Evolutionary conservation across 768 basidiomycete genomes (phyloP).

Genomic region (Tulasnella sp.): DNA sequence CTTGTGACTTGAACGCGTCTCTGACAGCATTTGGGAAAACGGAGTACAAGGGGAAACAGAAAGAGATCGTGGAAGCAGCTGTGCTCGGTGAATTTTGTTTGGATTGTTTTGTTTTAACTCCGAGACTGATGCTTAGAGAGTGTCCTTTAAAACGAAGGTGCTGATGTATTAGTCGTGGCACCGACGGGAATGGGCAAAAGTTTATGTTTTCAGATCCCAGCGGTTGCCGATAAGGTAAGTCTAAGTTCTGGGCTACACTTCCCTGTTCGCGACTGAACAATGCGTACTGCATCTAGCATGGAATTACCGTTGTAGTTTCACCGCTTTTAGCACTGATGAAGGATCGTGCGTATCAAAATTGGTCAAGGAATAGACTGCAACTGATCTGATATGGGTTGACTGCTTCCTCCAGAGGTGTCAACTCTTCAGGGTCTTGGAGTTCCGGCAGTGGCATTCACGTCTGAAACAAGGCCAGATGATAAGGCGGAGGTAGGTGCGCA

Average conservation of each 20-base stretch:
- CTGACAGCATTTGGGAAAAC: slow-evolving; percentile 54
- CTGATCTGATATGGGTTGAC: background rate
- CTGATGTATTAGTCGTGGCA: slow-evolving; percentile 67
- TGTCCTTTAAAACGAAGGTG: slow-evolving; percentile 32
- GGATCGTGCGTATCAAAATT: slow-evolving; percentile 45
- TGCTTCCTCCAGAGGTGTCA: slow-evolving; percentile 43
- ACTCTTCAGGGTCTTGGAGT: slow-evolving; percentile 45
- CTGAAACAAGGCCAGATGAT: slow-evolving; percentile 47
- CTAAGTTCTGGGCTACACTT: too few species aligned
- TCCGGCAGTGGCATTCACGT: slow-evolving; percentile 49
- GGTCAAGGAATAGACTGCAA: background rate
- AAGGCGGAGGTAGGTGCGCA: slow-evolving; percentile 38
- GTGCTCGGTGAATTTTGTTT: slow-evolving; percentile 42
- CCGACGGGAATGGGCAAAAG: slow-evolving; percentile 92
- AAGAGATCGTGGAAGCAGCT: slow-evolving; percentile 62
- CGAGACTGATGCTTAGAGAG: background rate
- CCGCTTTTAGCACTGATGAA: slow-evolving; percentile 75
- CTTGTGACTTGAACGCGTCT: background rate
- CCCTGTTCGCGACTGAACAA: background rate
- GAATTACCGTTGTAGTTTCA: slow-evolving; percentile 64
- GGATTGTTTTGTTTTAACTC: background rate
- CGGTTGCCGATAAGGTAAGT: slow-evolving; percentile 48
- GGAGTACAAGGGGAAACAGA: slow-evolving; percentile 65
- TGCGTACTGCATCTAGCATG: slow-evolving; percentile 33
- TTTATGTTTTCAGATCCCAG: slow-evolving; percentile 77